Evolutionary conservation across 2,329 filamentous ascomycete species (phyloP).

Genomic region (Cladosporium sp.): DNA sequence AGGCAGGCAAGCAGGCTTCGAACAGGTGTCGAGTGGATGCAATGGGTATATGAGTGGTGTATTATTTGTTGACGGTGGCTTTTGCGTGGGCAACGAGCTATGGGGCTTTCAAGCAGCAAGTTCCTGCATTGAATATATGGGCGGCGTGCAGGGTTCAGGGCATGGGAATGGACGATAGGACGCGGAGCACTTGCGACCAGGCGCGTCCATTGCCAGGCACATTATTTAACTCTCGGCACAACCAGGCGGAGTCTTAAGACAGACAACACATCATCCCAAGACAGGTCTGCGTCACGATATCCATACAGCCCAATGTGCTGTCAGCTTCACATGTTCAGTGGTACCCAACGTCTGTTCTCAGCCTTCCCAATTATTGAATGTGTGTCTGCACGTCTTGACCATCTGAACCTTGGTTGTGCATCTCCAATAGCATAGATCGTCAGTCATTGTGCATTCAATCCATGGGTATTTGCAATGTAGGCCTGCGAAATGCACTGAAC

Average conservation of each 20-base stretch:
- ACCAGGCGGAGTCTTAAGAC: conserved; percentile 5
- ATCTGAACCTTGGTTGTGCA: not conserved
- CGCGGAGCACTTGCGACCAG: not conserved
- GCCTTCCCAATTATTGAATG: not conserved
- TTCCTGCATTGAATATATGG: conserved; percentile 6
- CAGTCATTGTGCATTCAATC: not conserved
- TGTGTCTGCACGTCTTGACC: not conserved
- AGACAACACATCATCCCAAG: not conserved
- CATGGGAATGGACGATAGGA: not conserved
- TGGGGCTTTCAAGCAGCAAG: not conserved
- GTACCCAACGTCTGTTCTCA: not conserved
- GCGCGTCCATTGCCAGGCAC: not conserved
- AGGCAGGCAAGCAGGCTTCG: not conserved
- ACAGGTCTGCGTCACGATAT: not conserved
- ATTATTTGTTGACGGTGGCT: conserved; percentile 7
- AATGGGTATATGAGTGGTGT: conserved; percentile 1
- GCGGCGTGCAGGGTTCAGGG: conserved; percentile 4
- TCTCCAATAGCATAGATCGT: not conserved
- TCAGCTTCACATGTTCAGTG: not conserved
- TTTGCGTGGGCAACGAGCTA: not conserved
- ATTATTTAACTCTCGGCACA: not conserved
- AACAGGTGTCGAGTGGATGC: not conserved
- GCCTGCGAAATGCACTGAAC: not conserved
- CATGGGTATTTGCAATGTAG: not conserved
- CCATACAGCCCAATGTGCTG: not conserved